These are phyloP conservation scores for Coemansia sp. DNA, from an alignment of 192 early-diverging fungal genomes.

Conservation along the genomic window DNA sequence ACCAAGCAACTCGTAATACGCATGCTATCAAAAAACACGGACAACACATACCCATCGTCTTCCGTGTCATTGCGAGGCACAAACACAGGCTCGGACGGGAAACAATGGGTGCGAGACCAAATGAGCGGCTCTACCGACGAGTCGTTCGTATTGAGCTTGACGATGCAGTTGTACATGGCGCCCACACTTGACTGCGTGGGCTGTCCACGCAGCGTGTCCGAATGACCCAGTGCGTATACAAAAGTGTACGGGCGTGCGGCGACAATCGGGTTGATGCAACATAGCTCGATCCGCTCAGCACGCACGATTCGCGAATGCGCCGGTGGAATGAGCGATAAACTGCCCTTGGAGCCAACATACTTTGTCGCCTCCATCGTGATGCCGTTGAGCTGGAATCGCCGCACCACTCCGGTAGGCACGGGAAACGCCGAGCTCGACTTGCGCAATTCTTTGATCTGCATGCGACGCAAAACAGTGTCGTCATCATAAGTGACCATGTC, in stretches of 20 bases:
- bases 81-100: slow-evolving; percentile 79
- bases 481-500: slow-evolving; percentile 68
- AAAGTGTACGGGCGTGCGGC: slow-evolving; percentile 53
- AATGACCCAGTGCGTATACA: slow-evolving; percentile 53
- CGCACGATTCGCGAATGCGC: slow-evolving; percentile 48
- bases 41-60: slow-evolving; percentile 75
- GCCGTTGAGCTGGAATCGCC: slow-evolving; percentile 63
- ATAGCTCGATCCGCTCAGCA: slow-evolving; percentile 55
- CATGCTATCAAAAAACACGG: slow-evolving; percentile 70
- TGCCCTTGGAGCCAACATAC: slow-evolving; percentile 46
- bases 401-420: slow-evolving; percentile 57
- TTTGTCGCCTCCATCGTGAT: slow-evolving; percentile 61
- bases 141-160: slow-evolving; percentile 57
- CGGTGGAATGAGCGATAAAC: slow-evolving; percentile 15
- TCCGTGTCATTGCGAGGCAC: slow-evolving; percentile 63
- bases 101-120: slow-evolving; percentile 65
- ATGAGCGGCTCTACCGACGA: slow-evolving; percentile 23
- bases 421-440: slow-evolving; percentile 38
- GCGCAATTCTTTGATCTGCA: slow-evolving; percentile 60
- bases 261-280: slow-evolving; percentile 55
- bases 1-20: slow-evolving; percentile 67
- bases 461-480: slow-evolving; percentile 60
- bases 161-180: slow-evolving; percentile 59
- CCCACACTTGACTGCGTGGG: slow-evolving; percentile 19
- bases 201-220: slow-evolving; percentile 38